Base-by-base conservation (phyloP, 768 basidiomycete genomes). In the Rhodotorula sphaerocarpa region DNA sequence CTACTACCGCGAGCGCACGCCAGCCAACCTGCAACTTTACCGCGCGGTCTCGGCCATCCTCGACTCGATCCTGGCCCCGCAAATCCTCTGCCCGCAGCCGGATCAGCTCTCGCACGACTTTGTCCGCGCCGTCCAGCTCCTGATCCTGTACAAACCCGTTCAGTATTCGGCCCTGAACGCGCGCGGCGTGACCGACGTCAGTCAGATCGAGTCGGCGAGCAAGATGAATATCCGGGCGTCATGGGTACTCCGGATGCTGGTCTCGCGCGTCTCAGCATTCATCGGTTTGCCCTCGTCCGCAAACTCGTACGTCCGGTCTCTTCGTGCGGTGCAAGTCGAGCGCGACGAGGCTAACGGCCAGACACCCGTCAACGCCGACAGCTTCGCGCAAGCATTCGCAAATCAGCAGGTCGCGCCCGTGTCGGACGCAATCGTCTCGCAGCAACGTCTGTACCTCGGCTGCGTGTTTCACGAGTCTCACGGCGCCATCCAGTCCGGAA, bases 211-310 rank as follows among this genome's bases (percentile, higher is more conserved):
- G 48, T 41, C 42, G 36, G 31, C 36, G 30, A 55, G 55, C 27
- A 68, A 68, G 57, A 69, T 69, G 50, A 69, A 69, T 50, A 57
- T 69, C 2, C 57, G 63, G 14, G 54, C 67, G 11, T 56, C 52
- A 9, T 69, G 67, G 67, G 41, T 69, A 20, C 55, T 69, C 5
- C 53, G 67, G 0, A 25, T 55, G 23, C 60, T 69, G 27, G 56
- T 65, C 30, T 47, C 50, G 2, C n/a, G 50, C 31, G 54, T 65
- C 7, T 48, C 63, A 21, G 48, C 41, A 5, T 65, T 61, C 46
- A 57, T 65, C n/a, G 60, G 55, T 16, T 46, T 69, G 2, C 67
- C 63, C 5, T 56, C 59, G 9, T 47, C 58, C 51, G 59, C 67
- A 3, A 52, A 44, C 4, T n/a, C 50, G 63, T 65, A 21, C 45